Evolutionary conservation across 2,329 filamentous ascomycete genomes (phyloP).

Genomic region (Beauveria caledonica): DNA sequence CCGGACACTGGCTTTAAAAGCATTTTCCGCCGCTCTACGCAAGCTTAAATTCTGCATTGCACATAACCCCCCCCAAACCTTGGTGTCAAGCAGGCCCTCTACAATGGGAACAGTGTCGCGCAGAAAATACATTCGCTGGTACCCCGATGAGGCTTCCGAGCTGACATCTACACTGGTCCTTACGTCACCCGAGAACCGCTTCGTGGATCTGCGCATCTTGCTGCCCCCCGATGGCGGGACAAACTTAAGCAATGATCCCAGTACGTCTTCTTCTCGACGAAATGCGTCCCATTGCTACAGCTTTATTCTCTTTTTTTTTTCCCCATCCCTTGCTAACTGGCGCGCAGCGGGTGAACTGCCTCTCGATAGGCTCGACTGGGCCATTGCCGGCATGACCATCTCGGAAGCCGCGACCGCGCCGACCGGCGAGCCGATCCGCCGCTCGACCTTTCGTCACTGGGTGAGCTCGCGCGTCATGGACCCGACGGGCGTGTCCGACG

Average conservation of each 20-base stretch:
- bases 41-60: neutral
- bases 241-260: neutral
- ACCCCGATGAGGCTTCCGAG: conserved; percentile 43
- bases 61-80: neutral
- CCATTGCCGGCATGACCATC: conserved; percentile 49
- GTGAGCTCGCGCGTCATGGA: conserved; percentile 43
- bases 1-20: conserved; percentile 6
- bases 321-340: neutral
- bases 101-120: conserved; percentile 44
- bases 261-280: neutral
- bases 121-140: conserved; percentile 52
- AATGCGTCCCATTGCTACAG: no score
- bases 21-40: neutral
- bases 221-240: conserved; percentile 17
- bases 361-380: conserved; percentile 49
- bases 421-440: conserved; percentile 20
- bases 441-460: conserved; percentile 49
- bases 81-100: no score
- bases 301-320: no score
- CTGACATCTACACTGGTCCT: conserved; percentile 58
- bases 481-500: conserved; percentile 37
- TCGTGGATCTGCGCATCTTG: conserved; percentile 54
- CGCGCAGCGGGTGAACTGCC: conserved; percentile 7
- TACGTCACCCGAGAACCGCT: conserved; percentile 47
- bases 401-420: conserved; percentile 23